Percentiles rank a stretch among this genome's conserved stretches.
These are phyloP conservation scores for Pyrenochaeta sp. DNA, from an alignment of 2,329 filamentous ascomycete species.

Conservation along the genomic window DNA sequence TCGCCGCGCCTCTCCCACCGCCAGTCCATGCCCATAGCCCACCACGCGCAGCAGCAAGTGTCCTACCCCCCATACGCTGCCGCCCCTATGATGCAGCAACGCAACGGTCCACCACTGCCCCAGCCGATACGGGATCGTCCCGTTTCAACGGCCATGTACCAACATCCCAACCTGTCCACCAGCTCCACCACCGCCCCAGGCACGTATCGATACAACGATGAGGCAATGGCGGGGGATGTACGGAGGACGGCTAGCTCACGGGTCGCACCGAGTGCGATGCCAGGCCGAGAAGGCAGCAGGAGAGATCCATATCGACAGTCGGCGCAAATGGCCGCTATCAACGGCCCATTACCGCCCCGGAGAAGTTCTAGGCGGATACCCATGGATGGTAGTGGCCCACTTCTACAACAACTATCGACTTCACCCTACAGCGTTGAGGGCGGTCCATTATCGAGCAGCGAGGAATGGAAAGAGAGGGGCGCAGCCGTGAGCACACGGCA, in stretches of 20 bases:
- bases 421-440: conserved; percentile 64
- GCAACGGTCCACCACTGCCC: conserved; percentile 36
- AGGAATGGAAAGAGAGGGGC: conserved; percentile 95
- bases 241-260: conserved; percentile 70
- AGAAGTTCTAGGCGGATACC: conserved; percentile 77
- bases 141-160: conserved; percentile 58
- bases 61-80: conserved; percentile 42
- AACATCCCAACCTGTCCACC: conserved; percentile 57
- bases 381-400: conserved; percentile 53
- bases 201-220: conserved; percentile 59
- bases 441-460: conserved; percentile 71
- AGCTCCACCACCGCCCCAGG: conserved; percentile 53
- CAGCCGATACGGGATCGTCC: conserved; percentile 50
- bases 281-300: conserved; percentile 73
- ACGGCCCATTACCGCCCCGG: conserved; percentile 74
- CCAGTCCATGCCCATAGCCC: conserved; percentile 54
- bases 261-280: conserved; percentile 67
- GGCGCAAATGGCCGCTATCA: conserved; percentile 62
- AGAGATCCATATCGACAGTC: conserved; percentile 72
- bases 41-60: conserved; percentile 52
- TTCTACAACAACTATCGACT: conserved; percentile 35
- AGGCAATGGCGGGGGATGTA: conserved; percentile 45
- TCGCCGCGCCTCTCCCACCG: conserved; percentile 51
- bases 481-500: conserved; percentile 85
- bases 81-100: conserved; percentile 34